Evolutionary conservation across 306 rosid genomes (phyloP).

Genomic region (Vigna unguiculata): DNA sequence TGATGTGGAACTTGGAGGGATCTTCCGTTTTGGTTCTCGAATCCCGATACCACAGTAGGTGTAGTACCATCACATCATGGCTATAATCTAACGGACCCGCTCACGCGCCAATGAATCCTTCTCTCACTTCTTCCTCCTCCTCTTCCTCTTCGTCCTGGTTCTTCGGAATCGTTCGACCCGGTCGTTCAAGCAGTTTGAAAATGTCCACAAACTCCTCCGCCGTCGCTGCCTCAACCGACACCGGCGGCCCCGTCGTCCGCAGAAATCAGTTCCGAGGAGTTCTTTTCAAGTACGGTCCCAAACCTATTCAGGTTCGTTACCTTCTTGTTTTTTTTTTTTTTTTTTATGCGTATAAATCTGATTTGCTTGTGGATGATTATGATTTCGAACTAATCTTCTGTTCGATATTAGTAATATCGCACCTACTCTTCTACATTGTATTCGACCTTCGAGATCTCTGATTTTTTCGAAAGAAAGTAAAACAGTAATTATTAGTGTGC

Average conservation of each 20-base stretch:
- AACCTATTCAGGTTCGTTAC: constrained; percentile 81
- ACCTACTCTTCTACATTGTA: constrained; percentile 30
- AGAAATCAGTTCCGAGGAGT: constrained; percentile 86
- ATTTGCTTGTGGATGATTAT: constrained; percentile 30
- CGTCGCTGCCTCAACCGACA: constrained; percentile 48
- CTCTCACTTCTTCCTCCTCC: constrained; percentile 59
- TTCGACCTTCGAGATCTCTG: constrained; percentile 38
- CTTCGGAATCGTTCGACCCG: constrained; percentile 77
- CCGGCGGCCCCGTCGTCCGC: constrained; percentile 60
- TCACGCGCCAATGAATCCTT: constrained; percentile 67
- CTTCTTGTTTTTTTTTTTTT: background rate
- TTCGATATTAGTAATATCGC: background rate
- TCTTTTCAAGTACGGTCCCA: constrained; percentile 94
- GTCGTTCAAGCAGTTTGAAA: constrained; percentile 65
- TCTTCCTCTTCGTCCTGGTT: constrained; percentile 79
- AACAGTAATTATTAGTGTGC: background rate
- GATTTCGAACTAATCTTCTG: background rate
- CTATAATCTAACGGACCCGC: constrained; percentile 1
- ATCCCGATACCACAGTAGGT: constrained; percentile 2
- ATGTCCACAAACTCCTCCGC: constrained; percentile 51
- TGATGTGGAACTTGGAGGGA: background rate
- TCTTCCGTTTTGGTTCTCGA: background rate
- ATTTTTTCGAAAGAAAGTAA: background rate
- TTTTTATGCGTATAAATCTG: background rate
- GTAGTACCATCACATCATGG: constrained; percentile 5